Evolutionary conservation across 177 flowering plant genomes (phyloP).

Genomic region (Tripterygium wilfordii): DNA sequence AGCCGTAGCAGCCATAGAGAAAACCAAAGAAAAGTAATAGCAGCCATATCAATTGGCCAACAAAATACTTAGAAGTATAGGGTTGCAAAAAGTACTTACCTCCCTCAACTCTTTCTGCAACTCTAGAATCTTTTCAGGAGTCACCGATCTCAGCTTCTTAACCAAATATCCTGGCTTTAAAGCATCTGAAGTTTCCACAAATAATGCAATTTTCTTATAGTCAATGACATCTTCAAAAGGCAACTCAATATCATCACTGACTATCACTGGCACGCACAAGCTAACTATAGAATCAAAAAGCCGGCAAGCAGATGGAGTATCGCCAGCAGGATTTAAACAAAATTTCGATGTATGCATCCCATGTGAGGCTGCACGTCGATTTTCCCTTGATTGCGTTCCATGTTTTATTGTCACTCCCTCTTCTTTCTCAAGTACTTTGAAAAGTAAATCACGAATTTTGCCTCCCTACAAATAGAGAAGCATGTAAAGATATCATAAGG

Average conservation of each 20-base stretch:
- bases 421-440: constrained; percentile 75
- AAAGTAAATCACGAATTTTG: constrained; percentile 84
- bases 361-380: constrained; percentile 74
- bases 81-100: constrained; percentile 28
- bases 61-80: not conserved
- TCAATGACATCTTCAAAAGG: constrained; percentile 96
- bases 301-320: constrained; percentile 97
- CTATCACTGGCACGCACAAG: constrained; percentile 88
- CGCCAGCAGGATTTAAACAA: constrained; percentile 99
- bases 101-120: constrained; percentile 66
- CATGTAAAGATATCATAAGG: not conserved
- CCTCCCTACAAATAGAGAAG: constrained; percentile 62
- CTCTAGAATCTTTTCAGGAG: constrained; percentile 51
- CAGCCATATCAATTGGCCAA: not conserved
- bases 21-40: not conserved
- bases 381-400: constrained; percentile 94
- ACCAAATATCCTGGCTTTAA: constrained; percentile 63
- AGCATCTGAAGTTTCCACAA: constrained; percentile 65
- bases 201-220: constrained; percentile 79
- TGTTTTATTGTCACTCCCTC: constrained; percentile 79
- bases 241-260: constrained; percentile 86
- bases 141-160: constrained; percentile 48
- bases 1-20: not conserved
- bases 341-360: constrained; percentile 98
- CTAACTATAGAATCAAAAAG: constrained; percentile 97